These are phyloP conservation scores for Vigna unguiculata DNA, from an alignment of 306 rosid genomes.

Conservation along the genomic window DNA sequence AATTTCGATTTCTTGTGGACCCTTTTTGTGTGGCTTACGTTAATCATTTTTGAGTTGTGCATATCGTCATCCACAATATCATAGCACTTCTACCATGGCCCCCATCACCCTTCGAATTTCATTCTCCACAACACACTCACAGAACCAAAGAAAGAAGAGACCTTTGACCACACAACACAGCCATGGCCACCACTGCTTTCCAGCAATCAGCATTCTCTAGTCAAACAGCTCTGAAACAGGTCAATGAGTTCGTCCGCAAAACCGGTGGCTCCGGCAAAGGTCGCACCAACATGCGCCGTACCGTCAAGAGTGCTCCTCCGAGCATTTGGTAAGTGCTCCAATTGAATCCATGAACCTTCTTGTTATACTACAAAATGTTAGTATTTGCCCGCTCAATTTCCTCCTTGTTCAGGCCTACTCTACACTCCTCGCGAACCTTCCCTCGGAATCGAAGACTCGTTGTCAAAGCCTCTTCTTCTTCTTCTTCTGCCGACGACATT, in stretches of 20 bases:
- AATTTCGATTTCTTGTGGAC: not conserved
- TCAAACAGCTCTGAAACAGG: constrained; percentile 79
- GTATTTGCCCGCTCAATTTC: too few species aligned
- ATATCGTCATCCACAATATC: constrained; percentile 89
- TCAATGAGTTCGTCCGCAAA: constrained; percentile 80
- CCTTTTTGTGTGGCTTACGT: constrained; percentile 56
- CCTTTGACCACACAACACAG: not conserved
- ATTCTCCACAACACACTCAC: constrained; percentile 14
- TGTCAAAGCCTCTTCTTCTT: constrained; percentile 58
- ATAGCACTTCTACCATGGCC: too few species aligned
- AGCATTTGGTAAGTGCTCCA: constrained; percentile 77
- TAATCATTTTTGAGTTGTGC: constrained; percentile 67
- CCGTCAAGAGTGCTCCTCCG: constrained; percentile 78
- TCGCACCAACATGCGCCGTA: constrained; percentile 86
- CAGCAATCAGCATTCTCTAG: constrained; percentile 89
- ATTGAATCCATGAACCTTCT: too few species aligned
- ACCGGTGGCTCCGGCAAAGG: constrained; percentile 62
- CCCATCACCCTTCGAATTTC: not conserved
- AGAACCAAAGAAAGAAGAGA: constrained; percentile 13
- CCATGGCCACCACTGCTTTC: constrained; percentile 86
- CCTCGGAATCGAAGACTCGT: constrained; percentile 46
- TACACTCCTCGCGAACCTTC: constrained; percentile 52
- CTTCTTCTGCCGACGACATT: constrained; percentile 28
- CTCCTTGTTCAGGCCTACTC: constrained; percentile 55
- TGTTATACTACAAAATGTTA: too few species aligned